Evolutionary conservation across 192 early-diverging fungal species (phyloP).

Genomic region (Chytriomyces confervae): DNA sequence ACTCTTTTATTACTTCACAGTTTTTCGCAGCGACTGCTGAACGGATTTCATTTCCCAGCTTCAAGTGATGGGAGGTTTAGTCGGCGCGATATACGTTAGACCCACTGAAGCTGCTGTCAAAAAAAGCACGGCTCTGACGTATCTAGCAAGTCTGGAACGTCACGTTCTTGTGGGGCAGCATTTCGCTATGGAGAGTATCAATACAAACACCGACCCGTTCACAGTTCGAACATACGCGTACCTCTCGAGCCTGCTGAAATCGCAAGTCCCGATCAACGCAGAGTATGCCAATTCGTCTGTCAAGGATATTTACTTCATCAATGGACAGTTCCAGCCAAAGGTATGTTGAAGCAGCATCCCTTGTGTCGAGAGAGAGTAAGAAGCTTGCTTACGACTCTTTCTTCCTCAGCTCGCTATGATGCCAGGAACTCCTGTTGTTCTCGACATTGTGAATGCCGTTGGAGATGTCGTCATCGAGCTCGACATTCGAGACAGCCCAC

Average conservation of each 20-base stretch:
- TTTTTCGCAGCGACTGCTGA: too few relatives aligned
- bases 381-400: too few relatives aligned
- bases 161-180: neutral
- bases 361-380: too few relatives aligned
- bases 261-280: neutral
- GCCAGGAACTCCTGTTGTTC: neutral
- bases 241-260: neutral
- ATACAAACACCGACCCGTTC: neutral
- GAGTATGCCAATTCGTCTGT: neutral
- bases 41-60: too few relatives aligned
- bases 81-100: neutral
- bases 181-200: neutral
- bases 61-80: conserved; percentile 1
- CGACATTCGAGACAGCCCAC: neutral
- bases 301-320: conserved; percentile 5
- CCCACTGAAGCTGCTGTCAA: neutral
- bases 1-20: too few relatives aligned
- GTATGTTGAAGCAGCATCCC: too few relatives aligned
- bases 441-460: conserved; percentile 5
- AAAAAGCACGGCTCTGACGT: neutral
- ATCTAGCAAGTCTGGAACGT: neutral
- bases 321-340: conserved; percentile 7
- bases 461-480: neutral
- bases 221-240: conserved; percentile 2
- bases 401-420: neutral